A percentile compares a stretch with the other conserved stretches of the same genome.
Conservation (phyloP, 2,329 filamentous ascomycete genomes). For the Daldinia sp. region DNA sequence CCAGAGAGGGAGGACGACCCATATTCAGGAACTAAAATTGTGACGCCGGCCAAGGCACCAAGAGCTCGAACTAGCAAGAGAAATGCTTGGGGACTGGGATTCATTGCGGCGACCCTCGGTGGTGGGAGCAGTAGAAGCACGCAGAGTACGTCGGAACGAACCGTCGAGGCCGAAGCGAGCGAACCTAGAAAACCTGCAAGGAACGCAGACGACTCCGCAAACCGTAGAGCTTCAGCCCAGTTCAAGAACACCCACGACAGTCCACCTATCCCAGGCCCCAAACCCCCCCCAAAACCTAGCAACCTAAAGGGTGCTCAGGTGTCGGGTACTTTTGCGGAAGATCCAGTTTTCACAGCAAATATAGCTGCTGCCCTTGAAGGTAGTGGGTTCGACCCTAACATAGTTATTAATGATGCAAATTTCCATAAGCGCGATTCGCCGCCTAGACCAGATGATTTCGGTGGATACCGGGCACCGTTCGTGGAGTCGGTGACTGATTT, state of each 20-base stretch:
- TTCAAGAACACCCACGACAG: constrained; percentile 53
- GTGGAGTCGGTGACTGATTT: constrained; percentile 58
- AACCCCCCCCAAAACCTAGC: constrained; percentile 64
- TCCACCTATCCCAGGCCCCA: constrained; percentile 65
- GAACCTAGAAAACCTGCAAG: constrained; percentile 34
- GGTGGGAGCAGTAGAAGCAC: constrained; percentile 51
- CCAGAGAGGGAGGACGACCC: constrained; percentile 54
- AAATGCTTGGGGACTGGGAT: constrained; percentile 58
- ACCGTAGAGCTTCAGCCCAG: constrained; percentile 46
- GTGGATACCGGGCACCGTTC: constrained; percentile 59
- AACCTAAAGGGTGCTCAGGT: constrained; percentile 60
- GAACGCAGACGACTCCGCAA: constrained; percentile 33
- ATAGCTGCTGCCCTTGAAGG: constrained; percentile 73
- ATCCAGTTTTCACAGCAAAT: constrained; percentile 74
- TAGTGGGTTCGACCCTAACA: constrained; percentile 75
- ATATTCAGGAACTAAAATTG: constrained; percentile 43
- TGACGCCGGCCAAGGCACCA: constrained; percentile 42
- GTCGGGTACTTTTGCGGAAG: constrained; percentile 72
- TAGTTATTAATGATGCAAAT: constrained; percentile 71
- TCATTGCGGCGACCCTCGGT: constrained; percentile 59
- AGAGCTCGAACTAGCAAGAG: constrained; percentile 50
- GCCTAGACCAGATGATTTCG: constrained; percentile 63
- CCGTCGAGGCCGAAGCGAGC: constrained; percentile 22
- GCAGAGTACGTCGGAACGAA: constrained; percentile 33
- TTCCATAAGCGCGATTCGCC: constrained; percentile 72